phyloP scores from a whole-genome alignment of 2,329 filamentous ascomycete species.

The Alternaria sp. region DNA sequence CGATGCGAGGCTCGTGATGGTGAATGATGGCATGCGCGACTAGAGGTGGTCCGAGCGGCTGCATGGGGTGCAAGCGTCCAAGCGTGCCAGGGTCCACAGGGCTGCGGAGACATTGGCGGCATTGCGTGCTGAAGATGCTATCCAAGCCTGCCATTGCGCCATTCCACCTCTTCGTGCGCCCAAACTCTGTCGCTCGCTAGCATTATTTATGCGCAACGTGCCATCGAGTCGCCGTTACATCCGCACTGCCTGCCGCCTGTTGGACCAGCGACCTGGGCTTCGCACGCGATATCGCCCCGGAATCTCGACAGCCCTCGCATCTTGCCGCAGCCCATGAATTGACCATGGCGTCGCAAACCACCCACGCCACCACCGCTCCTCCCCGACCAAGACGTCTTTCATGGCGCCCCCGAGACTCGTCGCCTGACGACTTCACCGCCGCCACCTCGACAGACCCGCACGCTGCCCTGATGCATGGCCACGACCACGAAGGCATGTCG shows the following conservation, averaged over 20 bases:
- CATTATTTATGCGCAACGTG: constrained; percentile 11
- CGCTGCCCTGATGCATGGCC: constrained; percentile 44
- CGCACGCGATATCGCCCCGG: constrained; percentile 27
- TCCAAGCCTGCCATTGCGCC: constrained; percentile 17
- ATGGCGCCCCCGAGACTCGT: constrained; percentile 34
- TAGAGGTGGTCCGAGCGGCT: not conserved
- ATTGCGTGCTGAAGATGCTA: constrained; percentile 25
- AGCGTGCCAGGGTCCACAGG: not conserved
- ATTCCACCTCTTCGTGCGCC: constrained; percentile 6
- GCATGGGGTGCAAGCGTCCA: constrained; percentile 1
- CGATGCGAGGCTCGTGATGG: not conserved
- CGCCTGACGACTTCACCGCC: constrained; percentile 13
- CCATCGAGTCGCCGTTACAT: constrained; percentile 1
- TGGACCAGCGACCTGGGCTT: constrained; percentile 18
- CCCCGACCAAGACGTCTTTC: constrained; percentile 35
- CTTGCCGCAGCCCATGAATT: constrained; percentile 21
- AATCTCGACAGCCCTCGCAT: constrained; percentile 25
- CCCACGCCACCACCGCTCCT: constrained; percentile 19
- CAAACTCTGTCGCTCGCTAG: not conserved
- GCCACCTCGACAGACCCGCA: constrained; percentile 35
- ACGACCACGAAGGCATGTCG: constrained; percentile 44
- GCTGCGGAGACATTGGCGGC: not conserved
- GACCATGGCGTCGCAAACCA: constrained; percentile 37
- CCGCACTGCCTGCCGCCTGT: not conserved
- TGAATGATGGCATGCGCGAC: not conserved